A percentile compares a stretch with the other conserved stretches of the same genome.
phyloP scores from a whole-genome alignment of 2,329 filamentous ascomycete species.

The Penicillium digitatum region DNA sequence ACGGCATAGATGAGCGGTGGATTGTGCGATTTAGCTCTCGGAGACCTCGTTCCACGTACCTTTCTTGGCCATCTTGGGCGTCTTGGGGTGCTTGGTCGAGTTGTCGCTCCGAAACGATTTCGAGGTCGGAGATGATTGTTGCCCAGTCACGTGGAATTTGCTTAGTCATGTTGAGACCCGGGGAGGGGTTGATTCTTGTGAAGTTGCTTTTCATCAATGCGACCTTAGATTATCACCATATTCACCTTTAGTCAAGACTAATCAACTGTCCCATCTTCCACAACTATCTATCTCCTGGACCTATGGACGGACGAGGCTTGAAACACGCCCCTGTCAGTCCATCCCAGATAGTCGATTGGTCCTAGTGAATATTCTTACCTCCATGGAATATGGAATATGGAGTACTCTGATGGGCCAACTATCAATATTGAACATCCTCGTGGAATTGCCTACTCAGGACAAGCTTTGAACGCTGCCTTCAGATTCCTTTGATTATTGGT shows the following conservation, averaged over 20 bases:
- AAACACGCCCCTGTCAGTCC: neutral
- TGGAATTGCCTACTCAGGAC: neutral
- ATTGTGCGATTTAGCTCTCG: neutral
- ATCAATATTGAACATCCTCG: neutral
- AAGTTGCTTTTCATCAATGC: neutral
- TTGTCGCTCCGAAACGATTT: constrained; percentile 16
- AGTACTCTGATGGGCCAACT: neutral
- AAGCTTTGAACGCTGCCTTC: neutral
- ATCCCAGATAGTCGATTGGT: neutral
- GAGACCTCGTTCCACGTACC: neutral
- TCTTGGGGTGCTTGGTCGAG: constrained; percentile 11
- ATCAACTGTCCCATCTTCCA: neutral
- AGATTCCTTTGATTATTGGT: neutral
- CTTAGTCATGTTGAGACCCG: neutral
- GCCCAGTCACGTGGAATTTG: neutral
- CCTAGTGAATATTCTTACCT: too few species aligned
- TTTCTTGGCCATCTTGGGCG: constrained; percentile 26
- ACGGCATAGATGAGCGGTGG: neutral
- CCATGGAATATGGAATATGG: neutral
- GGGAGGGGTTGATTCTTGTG: too few species aligned
- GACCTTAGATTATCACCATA: neutral
- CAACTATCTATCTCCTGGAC: neutral
- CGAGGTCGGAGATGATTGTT: constrained; percentile 8
- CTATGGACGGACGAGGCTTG: neutral
- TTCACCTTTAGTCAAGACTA: too few species aligned